Percentiles rank a stretch among this genome's conserved stretches.
Evolutionary conservation across 208 protist genomes (phyloP).

Genomic region (Phytomonas francai): DNA sequence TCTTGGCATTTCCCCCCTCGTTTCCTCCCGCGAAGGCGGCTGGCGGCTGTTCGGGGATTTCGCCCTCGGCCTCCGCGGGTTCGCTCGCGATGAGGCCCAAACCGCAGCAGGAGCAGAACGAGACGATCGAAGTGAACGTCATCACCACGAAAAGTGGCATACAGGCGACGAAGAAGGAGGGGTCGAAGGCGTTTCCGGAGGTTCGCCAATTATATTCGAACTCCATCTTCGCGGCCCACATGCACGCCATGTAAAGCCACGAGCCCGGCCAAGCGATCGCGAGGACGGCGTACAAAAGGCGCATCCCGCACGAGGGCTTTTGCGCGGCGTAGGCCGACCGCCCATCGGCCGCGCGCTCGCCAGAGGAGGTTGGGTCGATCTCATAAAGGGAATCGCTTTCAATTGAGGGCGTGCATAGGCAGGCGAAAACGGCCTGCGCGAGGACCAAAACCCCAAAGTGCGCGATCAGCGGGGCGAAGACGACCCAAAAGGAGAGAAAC

Average conservation of each 20-base stretch:
- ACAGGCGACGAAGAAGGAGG: conserved; percentile 27
- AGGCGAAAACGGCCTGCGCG: conserved; percentile 8
- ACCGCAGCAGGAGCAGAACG: conserved; percentile 21
- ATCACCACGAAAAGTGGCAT: conserved; percentile 35
- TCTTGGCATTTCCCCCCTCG: too few species aligned
- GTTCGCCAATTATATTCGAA: conserved; percentile 26
- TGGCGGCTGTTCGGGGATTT: not conserved
- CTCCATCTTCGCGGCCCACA: conserved; percentile 46
- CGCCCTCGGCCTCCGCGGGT: not conserved
- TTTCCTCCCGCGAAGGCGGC: too few species aligned
- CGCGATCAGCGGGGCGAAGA: conserved; percentile 47
- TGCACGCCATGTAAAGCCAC: conserved; percentile 39
- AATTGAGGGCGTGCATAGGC: not conserved
- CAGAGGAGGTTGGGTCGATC: not conserved
- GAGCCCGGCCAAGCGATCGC: conserved; percentile 15
- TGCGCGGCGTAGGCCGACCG: not conserved
- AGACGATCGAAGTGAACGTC: conserved; percentile 14
- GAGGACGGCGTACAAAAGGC: conserved; percentile 15
- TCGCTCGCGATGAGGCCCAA: not conserved
- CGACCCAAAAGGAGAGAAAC: conserved; percentile 38
- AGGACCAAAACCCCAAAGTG: conserved; percentile 16
- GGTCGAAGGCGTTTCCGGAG: conserved; percentile 15
- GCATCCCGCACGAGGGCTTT: conserved; percentile 5
- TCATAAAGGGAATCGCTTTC: not conserved
- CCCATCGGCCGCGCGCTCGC: not conserved